Conservation (phyloP, 2,329 filamentous ascomycete species). For the Metarhizium brunneum region DNA sequence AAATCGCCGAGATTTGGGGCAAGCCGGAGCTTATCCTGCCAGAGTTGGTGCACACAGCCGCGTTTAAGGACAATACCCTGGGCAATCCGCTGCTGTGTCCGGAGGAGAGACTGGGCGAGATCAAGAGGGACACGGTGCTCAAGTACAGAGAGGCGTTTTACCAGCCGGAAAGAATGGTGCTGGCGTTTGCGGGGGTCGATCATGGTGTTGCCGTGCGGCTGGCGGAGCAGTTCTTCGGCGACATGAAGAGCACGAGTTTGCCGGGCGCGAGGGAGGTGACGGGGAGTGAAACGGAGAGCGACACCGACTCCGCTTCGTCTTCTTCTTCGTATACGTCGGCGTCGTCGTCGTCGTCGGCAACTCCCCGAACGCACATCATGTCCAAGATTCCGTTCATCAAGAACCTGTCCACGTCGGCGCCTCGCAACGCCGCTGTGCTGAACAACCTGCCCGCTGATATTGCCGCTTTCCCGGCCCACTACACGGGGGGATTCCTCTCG, state of each 20-base stretch:
- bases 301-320: not conserved
- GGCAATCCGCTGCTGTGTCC: slow-evolving; percentile 91
- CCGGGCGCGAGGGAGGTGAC: not conserved
- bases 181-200: slow-evolving; percentile 87
- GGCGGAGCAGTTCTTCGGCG: slow-evolving; percentile 80
- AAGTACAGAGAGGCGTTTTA: slow-evolving; percentile 79
- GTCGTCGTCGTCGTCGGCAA: slow-evolving; percentile 26
- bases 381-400: slow-evolving; percentile 87
- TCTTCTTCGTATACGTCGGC: slow-evolving; percentile 27
- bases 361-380: slow-evolving; percentile 55
- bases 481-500: slow-evolving; percentile 88
- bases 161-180: slow-evolving; percentile 80
- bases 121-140: slow-evolving; percentile 64
- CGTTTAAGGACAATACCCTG: slow-evolving; percentile 91
- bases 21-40: slow-evolving; percentile 95
- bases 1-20: slow-evolving; percentile 95
- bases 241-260: slow-evolving; percentile 54
- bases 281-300: slow-evolving; percentile 23
- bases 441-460: slow-evolving; percentile 25
- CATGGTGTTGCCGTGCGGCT: slow-evolving; percentile 72
- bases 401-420: slow-evolving; percentile 69
- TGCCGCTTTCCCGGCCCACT: slow-evolving; percentile 55
- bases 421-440: slow-evolving; percentile 50
- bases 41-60: slow-evolving; percentile 89
- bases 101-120: slow-evolving; percentile 66